Evolutionary conservation across 257 asterid species (phyloP), one percentile per base, ranked within the genome.

Genomic region (Jaltomata sinuosa): DNA sequence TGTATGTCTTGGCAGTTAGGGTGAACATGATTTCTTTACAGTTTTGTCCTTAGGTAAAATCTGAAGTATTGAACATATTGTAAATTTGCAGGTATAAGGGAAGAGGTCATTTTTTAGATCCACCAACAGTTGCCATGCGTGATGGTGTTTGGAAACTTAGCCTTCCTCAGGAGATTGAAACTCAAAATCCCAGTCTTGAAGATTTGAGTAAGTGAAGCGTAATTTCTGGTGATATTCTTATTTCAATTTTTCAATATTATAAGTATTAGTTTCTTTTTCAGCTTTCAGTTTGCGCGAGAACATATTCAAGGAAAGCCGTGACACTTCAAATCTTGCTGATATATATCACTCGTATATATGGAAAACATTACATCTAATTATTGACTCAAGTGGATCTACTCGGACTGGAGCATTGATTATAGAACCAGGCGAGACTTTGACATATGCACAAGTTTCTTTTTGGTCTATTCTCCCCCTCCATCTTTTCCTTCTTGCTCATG

Each of bases 61-160:
- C 55, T 40, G 22, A 68, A 67, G 67, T 77, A 83, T n/a, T 29
- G 42, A 53, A 67, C 36, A 38, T 80, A 87, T 80, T 83, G 88
- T 59, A 79, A 78, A 47, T 49, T 27, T 76, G 25, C 90, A 96
- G 98, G 99, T 97, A 97, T 87, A 89, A 84, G 31, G 99, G 99
- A 87, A 91, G 98, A 89, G 98, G 99, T 83, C 72, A 93, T 82
- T 97, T 97, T 86, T 88, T 97, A 49, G 98, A 97, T 84, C 98
- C 98, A 18, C 99, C 99, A 2, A 93, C 97, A 87, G 96, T 93
- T 89, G 89, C 87, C 85, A 83, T 97, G 92, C 77, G 76, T 38
- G 80, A 89, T 85, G 96, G 97, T 79, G 78, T 64, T 79, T 97
- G 98, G 99, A 89, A 90, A 86, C 94, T 97, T 83, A 87, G 84